Base-by-base conservation (phyloP, 2,329 filamentous ascomycete genomes). In the Trichoderma sp. region DNA sequence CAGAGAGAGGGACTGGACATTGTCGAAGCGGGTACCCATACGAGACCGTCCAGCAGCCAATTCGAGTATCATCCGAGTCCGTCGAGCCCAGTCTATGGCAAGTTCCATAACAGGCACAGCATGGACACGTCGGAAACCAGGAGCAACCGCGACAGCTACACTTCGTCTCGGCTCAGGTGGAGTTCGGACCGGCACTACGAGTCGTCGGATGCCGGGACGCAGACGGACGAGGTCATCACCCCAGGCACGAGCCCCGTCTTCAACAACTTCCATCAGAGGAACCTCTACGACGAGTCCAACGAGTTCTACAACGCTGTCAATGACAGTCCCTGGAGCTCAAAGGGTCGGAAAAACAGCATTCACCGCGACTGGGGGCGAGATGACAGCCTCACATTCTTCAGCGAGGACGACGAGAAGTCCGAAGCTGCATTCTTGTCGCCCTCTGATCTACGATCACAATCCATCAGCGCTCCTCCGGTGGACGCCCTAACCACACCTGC, bases 21-120 rank as follows among this genome's bases (percentile, higher is more conserved):
- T 9, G 72, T 73, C 6, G 77, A 79, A 12, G 76, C 77, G 1
- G 74, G 71, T 1, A 78, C 75, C 1, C 74, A 69, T 3, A 74
- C 74, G 2, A 71, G 76, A 3, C 75, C 76, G 2, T 68, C 74
- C 2, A 78, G 76, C n/a, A 67, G 74, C 57, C 70, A 73, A 17
- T 78, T 79, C 3, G 74, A 77, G 45, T 79, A 75, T 39, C 69
- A 71, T 9, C 77, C 77, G 5, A 78, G 75, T 26, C 75, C 76
- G 0, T 69, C 68, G 1, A 78, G 76, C 19, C 76, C 76, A 0
- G 69, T 72, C 4, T 77, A 82, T 69, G 41, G 77, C 73, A 48
- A 81, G 68, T 63, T 63, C 69, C 77, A 67, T 70, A 60, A 43
- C 15, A 73, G 63, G 68, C 74, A 55, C 65, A 77, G 73, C 24